Evolutionary conservation across 2,329 filamentous ascomycete species (phyloP).

Genomic region (Neonectria hederae): DNA sequence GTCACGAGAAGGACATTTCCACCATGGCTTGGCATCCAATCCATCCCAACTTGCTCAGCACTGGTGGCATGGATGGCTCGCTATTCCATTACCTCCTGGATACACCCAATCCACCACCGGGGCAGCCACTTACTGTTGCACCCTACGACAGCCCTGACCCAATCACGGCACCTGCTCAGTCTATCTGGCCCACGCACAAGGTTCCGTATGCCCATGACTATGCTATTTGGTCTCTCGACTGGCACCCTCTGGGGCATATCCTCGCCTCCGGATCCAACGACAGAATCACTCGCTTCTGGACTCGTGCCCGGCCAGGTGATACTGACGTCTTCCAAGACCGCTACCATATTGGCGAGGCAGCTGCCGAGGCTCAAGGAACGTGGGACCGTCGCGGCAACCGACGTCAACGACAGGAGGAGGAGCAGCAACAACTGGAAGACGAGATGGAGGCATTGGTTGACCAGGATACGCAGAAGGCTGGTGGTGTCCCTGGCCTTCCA

Average conservation of each 20-base stretch:
- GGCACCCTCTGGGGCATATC: slow-evolving; percentile 96
- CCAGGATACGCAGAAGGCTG: slow-evolving; percentile 73
- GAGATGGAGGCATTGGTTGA: slow-evolving; percentile 93
- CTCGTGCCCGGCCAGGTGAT: slow-evolving; percentile 87
- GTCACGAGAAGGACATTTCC: slow-evolving; percentile 95
- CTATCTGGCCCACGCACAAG: slow-evolving; percentile 91
- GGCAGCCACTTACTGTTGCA: slow-evolving; percentile 75
- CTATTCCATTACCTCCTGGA: slow-evolving; percentile 96
- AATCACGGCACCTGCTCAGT: slow-evolving; percentile 80
- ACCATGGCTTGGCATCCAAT: slow-evolving; percentile 94
- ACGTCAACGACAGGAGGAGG: slow-evolving; percentile 85
- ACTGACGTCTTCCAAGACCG: slow-evolving; percentile 86
- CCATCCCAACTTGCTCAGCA: slow-evolving; percentile 87
- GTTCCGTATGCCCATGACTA: slow-evolving; percentile 91
- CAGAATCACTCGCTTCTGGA: slow-evolving; percentile 96
- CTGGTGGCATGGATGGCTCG: slow-evolving; percentile 88
- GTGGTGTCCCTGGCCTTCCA: slow-evolving; percentile 53
- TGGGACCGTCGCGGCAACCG: slow-evolving; percentile 85
- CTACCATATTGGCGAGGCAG: slow-evolving; percentile 94
- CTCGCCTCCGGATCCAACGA: slow-evolving; percentile 96
- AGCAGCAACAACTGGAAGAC: slow-evolving; percentile 92
- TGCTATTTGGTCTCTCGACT: slow-evolving; percentile 97
- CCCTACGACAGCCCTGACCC: slow-evolving; percentile 89
- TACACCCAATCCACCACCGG: slow-evolving; percentile 86
- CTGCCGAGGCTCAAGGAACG: slow-evolving; percentile 93